These are phyloP conservation scores for Yamadazyma blattariae DNA, from an alignment of 1,139 yeast species.

Conservation along the genomic window DNA sequence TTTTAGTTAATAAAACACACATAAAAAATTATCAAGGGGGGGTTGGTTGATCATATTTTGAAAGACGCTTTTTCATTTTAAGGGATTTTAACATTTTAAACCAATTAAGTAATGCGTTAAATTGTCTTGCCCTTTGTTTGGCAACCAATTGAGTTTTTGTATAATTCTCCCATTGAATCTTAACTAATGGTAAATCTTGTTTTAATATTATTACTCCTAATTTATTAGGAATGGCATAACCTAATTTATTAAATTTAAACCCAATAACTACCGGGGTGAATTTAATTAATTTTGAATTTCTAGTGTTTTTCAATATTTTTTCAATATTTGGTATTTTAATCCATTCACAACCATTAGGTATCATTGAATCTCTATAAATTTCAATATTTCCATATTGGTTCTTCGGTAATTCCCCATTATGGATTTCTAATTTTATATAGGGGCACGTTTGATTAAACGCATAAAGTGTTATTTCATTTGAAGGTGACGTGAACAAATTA, in stretches of 20 bases:
- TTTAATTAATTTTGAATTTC: conserved; percentile 13
- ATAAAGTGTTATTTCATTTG: conserved; percentile 22
- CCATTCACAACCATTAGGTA: conserved; percentile 34
- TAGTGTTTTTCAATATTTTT: conserved; percentile 15
- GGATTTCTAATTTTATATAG: conserved; percentile 18
- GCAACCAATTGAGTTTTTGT: too few relatives aligned
- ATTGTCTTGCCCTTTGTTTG: too few relatives aligned
- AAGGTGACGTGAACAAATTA: too few relatives aligned
- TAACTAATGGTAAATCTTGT: too few relatives aligned
- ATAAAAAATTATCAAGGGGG: too few relatives aligned
- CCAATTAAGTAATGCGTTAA: conserved; percentile 20
- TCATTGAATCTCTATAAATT: conserved; percentile 29
- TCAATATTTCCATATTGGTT: conserved; percentile 37
- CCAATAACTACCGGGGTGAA: conserved; percentile 38
- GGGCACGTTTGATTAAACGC: conserved; percentile 32
- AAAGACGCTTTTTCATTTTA: conserved; percentile 20
- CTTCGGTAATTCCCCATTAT: conserved; percentile 18
- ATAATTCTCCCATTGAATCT: too few relatives aligned
- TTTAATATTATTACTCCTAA: conserved; percentile 26
- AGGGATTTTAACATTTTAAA: conserved; percentile 17
- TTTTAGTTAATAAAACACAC: too few relatives aligned
- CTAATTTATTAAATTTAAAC: conserved; percentile 25
- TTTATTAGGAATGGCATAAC: conserved; percentile 29
- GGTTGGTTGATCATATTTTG: too few relatives aligned
- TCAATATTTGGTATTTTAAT: conserved; percentile 25